These are phyloP conservation scores for Agaricus sinodeliciosus DNA, from an alignment of 768 basidiomycete species.

Conservation along the genomic window DNA sequence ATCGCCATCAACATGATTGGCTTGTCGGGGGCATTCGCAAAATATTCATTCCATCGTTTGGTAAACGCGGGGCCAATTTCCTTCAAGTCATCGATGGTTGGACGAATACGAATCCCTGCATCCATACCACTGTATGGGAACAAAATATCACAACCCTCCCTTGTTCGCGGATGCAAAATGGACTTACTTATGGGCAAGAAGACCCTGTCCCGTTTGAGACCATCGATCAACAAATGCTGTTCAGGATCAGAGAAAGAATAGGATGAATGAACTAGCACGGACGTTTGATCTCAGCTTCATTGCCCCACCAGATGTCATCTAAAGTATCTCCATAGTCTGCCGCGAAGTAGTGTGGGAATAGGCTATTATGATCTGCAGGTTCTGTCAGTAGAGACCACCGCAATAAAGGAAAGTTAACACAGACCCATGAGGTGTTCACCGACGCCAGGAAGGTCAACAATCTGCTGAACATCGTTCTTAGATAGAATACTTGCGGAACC, in stretches of 20 bases:
- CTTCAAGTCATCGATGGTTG: constrained; percentile 40
- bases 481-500: constrained; percentile 45
- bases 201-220: constrained; percentile 32
- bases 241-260: not conserved
- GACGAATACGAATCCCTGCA: constrained; percentile 51
- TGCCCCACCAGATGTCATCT: constrained; percentile 38
- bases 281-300: constrained; percentile 34
- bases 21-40: constrained; percentile 46
- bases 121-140: constrained; percentile 38
- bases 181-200: constrained; percentile 51
- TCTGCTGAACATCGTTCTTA: constrained; percentile 36
- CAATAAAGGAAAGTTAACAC: constrained; percentile 6
- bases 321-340: constrained; percentile 41
- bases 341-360: constrained; percentile 33
- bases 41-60: constrained; percentile 43
- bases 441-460: constrained; percentile 68
- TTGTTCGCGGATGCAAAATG: not conserved
- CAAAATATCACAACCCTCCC: not conserved
- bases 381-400: not conserved
- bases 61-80: constrained; percentile 44
- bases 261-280: constrained; percentile 11
- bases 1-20: constrained; percentile 39
- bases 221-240: constrained; percentile 21
- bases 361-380: constrained; percentile 33
- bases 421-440: constrained; percentile 61